Percentiles rank a stretch among this genome's conserved stretches.
Conservation (phyloP, 352 stramenopile genomes). For the Pythium brachiatum region DNA sequence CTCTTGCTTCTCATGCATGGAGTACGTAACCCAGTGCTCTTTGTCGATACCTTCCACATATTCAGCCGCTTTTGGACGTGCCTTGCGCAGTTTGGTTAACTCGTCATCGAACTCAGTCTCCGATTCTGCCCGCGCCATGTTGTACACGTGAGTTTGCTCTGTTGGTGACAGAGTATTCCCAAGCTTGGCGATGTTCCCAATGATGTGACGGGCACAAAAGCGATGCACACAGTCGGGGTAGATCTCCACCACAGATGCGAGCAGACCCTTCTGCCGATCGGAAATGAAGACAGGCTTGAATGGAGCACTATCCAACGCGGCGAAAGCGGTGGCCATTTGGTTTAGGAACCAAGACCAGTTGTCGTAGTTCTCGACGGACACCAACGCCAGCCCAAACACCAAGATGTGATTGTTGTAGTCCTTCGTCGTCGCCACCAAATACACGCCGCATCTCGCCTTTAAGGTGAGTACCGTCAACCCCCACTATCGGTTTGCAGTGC, state of each 20-base stretch:
- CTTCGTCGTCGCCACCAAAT: slow-evolving; percentile 20
- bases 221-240: neutral
- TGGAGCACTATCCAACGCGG: neutral
- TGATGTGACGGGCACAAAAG: slow-evolving; percentile 8
- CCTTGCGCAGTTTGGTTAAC: neutral
- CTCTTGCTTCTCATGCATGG: neutral
- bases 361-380: slow-evolving; percentile 22
- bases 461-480: slow-evolving; percentile 22
- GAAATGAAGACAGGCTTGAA: slow-evolving; percentile 2
- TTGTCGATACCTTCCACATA: slow-evolving; percentile 2
- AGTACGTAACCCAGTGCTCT: slow-evolving; percentile 8
- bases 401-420: slow-evolving; percentile 26
- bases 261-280: slow-evolving; percentile 4
- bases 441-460: slow-evolving; percentile 27
- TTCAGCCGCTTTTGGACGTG: neutral
- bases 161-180: neutral
- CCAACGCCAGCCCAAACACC: slow-evolving; percentile 9
- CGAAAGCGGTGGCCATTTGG: neutral
- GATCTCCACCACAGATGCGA: slow-evolving; percentile 3
- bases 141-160: neutral
- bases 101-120: slow-evolving; percentile 2
- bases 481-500: neutral
- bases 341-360: slow-evolving; percentile 25
- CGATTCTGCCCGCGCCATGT: slow-evolving; percentile 1
- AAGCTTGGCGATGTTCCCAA: slow-evolving; percentile 10